Base-by-base conservation (phyloP, 2,329 filamentous ascomycete species). In the Fragosphaeria purpurea region DNA sequence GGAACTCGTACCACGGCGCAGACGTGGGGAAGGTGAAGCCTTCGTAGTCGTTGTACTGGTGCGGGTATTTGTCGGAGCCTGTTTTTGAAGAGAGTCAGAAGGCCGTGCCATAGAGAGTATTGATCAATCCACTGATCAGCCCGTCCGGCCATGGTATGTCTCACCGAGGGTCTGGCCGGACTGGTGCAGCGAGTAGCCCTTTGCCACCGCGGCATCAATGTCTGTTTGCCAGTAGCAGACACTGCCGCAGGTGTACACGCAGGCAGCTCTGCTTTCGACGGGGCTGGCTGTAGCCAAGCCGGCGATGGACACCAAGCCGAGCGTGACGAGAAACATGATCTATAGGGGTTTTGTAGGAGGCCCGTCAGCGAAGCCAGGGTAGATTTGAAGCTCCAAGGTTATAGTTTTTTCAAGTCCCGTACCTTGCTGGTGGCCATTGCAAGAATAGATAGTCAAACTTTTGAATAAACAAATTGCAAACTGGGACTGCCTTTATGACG, bases 31-130 rank as follows among this genome's bases (percentile, higher is more conserved):
- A 71, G 39, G 55, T 58, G 54, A 72, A 72, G 44, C 66, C 67
- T 53, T 72, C 70, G 57, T 62, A 64, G 62, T 71, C 63, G 55
- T 70, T 67, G 60, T 70, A 72, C 54, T 66, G 60, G 56, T 72
- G 70, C 9, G 70, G 70, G 55, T 72, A 72, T 46, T 62, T 57
- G 53, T 65, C 64, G 6, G 41, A 47, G 8, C 55, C 55, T 56
- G 11, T 12, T 30, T 11, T 7, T 7, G n/a, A 10, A 6, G 31
- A 31, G 31, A 6, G 38, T 6, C 11, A 46, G 10, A 11, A 22
- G 13, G 32, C 6, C 10, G 8, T 22, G 22, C 22, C 22, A 22
- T 22, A 1, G 2, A 37, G 2, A 37, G 35, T 37, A 37, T 37
- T 37, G 11, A 11, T 37, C 11, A 4, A 7, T 37, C 22, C 22